Base-by-base conservation (phyloP, 1,284 basidiomycete species). In the Tilletia setariae region DNA sequence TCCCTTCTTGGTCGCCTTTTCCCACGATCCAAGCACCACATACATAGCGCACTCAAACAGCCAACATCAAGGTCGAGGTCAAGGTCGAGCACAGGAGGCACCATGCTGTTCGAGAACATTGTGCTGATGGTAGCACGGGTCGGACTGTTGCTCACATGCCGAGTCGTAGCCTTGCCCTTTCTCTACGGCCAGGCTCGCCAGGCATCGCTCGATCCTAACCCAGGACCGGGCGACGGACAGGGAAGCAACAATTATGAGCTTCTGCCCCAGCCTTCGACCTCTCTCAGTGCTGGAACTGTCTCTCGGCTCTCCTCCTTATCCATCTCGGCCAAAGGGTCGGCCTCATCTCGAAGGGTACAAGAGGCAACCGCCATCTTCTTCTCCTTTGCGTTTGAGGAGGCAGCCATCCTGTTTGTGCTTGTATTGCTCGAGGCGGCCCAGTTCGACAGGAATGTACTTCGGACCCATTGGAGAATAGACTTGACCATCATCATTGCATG, bases 161-260 rank as follows among this genome's bases (percentile, higher is more conserved):
- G 68, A 2, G 40, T 62, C 53, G 61, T 65, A 3, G 30, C 68
- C 15, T 70, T 79, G 2, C 79, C 79, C 15, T 76, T 77, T 65
- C 70, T 80, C 16, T 73, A 76, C 30, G 78, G 78, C 16, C 76
- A 80, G 53, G 79, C 78, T 11, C 67, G 70, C 8, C 70, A 79
- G 51, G 79, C 76, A 1, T 77, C 79, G 2, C 68, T 80, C 4
- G 78, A 79, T 40, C 30, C 67, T 1, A 70, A 65, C 28, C 19
- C 66, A 0, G 51, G 66, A 1, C 19, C 65, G 0, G 56, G 63
- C 43, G 66, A 44, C 28, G 63, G 28, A 68, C 68, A 21, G 56
- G 63, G 68, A 2, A 40, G 67, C 7, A 64, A 70, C 63, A 68
- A 56, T n/a, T 70, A 70, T 4, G 68, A 71, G 1, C 70, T 73